Conservation (phyloP, 805 yeast species). For the Wickerhamomyces canadensis region DNA sequence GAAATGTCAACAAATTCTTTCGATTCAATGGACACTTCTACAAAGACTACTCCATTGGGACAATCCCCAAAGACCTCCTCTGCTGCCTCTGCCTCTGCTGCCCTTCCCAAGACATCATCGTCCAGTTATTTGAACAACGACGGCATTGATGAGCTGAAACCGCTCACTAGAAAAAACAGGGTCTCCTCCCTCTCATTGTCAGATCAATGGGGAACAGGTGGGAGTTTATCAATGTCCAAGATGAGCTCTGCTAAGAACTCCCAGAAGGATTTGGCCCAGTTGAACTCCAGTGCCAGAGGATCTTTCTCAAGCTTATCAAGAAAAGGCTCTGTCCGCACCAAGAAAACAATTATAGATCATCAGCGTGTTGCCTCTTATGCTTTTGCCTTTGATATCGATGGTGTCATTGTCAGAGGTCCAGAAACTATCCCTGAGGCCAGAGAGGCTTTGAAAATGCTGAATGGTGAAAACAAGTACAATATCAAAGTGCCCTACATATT, state of each 20-base stretch:
- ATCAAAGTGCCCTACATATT: slow-evolving; percentile 78
- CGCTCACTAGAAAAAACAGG: slow-evolving; percentile 53
- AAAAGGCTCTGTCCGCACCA: slow-evolving; percentile 30
- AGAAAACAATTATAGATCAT: slow-evolving; percentile 56
- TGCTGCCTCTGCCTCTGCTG: too few relatives aligned
- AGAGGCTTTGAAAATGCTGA: slow-evolving; percentile 63
- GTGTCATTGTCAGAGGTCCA: slow-evolving; percentile 83
- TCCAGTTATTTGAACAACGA: slow-evolving; percentile 68
- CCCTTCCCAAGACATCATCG: slow-evolving; percentile 31
- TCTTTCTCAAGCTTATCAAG: slow-evolving; percentile 16
- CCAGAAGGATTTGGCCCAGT: slow-evolving; percentile 22
- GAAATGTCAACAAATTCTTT: slow-evolving; percentile 1
- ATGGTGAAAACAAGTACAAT: slow-evolving; percentile 73
- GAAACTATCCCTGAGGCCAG: slow-evolving; percentile 77
- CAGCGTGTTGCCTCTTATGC: slow-evolving; percentile 76
- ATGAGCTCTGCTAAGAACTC: slow-evolving; percentile 23
- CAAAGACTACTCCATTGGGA: slow-evolving; percentile 12
- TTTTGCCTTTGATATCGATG: slow-evolving; percentile 90
- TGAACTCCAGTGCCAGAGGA: slow-evolving; percentile 18
- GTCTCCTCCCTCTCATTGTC: slow-evolving; percentile 64
- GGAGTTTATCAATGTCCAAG: slow-evolving; percentile 26
- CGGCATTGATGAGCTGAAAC: slow-evolving; percentile 63
- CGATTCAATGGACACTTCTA: slow-evolving; percentile 10
- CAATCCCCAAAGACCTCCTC: slow-evolving; percentile 12
- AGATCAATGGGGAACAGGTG: slow-evolving; percentile 70